Base-by-base conservation (phyloP, 306 rosid genomes). In the Neltuma alba region DNA sequence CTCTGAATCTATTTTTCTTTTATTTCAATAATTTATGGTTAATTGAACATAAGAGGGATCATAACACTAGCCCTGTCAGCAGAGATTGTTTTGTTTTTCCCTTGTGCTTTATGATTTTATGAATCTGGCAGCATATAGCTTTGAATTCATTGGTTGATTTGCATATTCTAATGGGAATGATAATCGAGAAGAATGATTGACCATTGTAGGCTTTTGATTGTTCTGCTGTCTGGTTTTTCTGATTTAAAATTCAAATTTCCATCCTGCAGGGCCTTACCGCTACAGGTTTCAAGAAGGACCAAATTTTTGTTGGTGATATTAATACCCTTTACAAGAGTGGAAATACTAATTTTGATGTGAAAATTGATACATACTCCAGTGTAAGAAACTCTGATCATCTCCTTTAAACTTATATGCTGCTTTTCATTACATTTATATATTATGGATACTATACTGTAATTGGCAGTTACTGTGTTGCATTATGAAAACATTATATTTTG, bases 221-320 rank as follows among this genome's bases (percentile, higher is more conserved):
- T 68, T 55, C 18, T 76, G 74, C 47, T 52, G 75, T 58, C 27
- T 76, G 60, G 58, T 55, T 25, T 54, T 36, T 79, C 75, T 77
- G 58, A 72, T 87, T 75, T 70, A 36, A 28, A 42, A 55, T 72
- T 77, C 28, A 16, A 79, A 81, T 86, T 78, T 79, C 64, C 41
- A 13, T 75, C 31, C 81, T 71, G 82, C 97, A 94, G 98, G 94
- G 89, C 73, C 90, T 94, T 63, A 48, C 84, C 50, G 97, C 98
- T 79, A 92, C 93, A 60, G 98, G 98, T 72, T 83, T 83, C 88
- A 92, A 94, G 93, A 93, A 82, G 85, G 98, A 92, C 79, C 87
- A 92, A 76, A 54, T 89, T 77, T 92, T 92, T 86, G 60, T 87
- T 70, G 98, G 98, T 81, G 97, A 94, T 79, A 82, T 94, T 74